Evolutionary conservation across 2,329 filamentous ascomycete genomes (phyloP), one percentile per base, ranked within the genome.

Genomic region (Penicillium sp.): DNA sequence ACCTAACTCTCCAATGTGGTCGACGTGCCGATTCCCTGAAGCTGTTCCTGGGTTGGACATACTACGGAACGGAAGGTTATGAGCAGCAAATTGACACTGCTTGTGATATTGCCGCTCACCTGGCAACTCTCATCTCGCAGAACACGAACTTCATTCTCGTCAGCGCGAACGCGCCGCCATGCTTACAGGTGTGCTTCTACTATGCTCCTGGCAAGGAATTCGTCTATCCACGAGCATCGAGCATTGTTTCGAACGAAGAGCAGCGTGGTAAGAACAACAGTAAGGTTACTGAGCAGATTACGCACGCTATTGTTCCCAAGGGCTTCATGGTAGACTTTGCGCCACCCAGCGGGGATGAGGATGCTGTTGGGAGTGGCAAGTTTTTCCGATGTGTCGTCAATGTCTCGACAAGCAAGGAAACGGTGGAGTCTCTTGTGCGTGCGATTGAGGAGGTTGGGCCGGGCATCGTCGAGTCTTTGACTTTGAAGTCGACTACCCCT

Each of bases 101-200:
- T 0, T 96, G 93, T 65, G 80, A 79, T 8, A 80, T 84, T 54
- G 91, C 91, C 0, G 77, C 80, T 3, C 80, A 90, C 61, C 78
- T 97, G n/a, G 84, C 87, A 0, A 67, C 67, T 0, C 71, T 86
- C 1, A 67, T 97, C 2, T 71, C 77, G 4, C 40, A 74, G 12
- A 78, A 80, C 34, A 68, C 74, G 0, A 77, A 89, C 60, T 88
- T 97, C 61, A 75, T 83, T 15, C 78, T 96, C 13, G 83, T 96
- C 3, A 89, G 85, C 9, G 80, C 84, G 49, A 87, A 89, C 62
- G 89, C 91, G 21, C 87, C 92, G 40, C 90, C 90, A 0, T 97
- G 93, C 73, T 76, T 96, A 68, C 94, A 97, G 75, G 89, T 97
- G 18, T 97, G 93, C 77, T 97, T 97, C 71, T 96, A 96, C 70